Conservation (phyloP, 192 early-diverging fungal genomes). For the Coemansia sp. region DNA sequence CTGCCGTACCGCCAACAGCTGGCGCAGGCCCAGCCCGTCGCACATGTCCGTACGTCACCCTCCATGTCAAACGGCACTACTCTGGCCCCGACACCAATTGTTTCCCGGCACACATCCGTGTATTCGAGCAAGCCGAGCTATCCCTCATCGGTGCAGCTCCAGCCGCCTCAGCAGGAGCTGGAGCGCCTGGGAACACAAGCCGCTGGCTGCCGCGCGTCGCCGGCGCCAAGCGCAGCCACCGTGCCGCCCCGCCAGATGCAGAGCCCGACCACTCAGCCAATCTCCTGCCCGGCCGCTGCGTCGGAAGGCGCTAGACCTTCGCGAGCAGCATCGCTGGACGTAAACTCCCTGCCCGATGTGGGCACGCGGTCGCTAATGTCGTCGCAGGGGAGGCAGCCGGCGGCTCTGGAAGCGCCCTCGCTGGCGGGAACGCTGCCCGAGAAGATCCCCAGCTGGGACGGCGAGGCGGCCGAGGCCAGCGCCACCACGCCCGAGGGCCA, state of each 20-base stretch:
- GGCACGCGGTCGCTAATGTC: too few species aligned
- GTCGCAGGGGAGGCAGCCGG: too few species aligned
- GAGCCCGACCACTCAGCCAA: too few species aligned
- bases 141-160: background rate
- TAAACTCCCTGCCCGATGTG: background rate
- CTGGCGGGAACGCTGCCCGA: constrained; percentile 22
- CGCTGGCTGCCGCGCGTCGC: too few species aligned
- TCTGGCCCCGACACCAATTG: too few species aligned
- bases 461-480: constrained; percentile 3
- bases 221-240: too few species aligned
- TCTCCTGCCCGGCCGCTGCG: too few species aligned
- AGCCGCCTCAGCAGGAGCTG: background rate
- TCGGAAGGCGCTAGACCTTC: too few species aligned
- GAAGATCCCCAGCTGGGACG: constrained; percentile 25
- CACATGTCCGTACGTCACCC: too few species aligned
- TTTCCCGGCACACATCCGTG: background rate
- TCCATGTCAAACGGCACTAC: too few species aligned
- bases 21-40: background rate
- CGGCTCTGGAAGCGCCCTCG: background rate
- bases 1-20: background rate
- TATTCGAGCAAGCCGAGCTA: background rate
- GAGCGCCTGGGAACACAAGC: too few species aligned
- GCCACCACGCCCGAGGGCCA: constrained; percentile 22
- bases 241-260: too few species aligned
- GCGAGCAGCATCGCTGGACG: background rate